phyloP scores from a whole-genome alignment of 2,329 filamentous ascomycete genomes.

The Parastagonospora nodorum region DNA sequence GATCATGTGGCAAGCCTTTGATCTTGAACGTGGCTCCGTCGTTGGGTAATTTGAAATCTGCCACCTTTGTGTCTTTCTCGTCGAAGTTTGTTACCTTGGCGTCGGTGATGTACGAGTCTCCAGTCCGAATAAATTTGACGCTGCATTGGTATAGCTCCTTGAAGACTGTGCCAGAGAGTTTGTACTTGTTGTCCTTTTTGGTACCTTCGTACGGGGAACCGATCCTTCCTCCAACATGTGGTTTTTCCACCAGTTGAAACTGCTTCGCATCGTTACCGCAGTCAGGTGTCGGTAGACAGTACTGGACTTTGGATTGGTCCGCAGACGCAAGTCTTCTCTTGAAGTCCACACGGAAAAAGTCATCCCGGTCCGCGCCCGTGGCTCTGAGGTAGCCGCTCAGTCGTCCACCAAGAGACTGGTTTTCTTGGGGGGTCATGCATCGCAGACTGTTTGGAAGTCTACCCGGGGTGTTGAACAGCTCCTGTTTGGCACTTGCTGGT shows the following conservation, averaged over 20 bases:
- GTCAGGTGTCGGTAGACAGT: conserved; percentile 5
- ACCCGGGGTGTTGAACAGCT: not conserved
- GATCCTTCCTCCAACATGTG: conserved; percentile 8
- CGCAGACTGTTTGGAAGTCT: conserved; percentile 8
- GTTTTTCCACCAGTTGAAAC: conserved; percentile 7
- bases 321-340: conserved; percentile 1
- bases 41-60: not conserved
- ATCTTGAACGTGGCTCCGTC: conserved; percentile 4
- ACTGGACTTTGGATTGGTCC: conserved; percentile 10
- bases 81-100: conserved; percentile 6
- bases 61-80: conserved; percentile 1
- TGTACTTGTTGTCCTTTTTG: conserved; percentile 12
- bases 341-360: conserved; percentile 9
- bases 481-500: conserved; percentile 9
- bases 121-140: conserved; percentile 8
- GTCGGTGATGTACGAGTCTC: no score
- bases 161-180: conserved; percentile 5
- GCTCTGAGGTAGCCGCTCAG: not conserved
- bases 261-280: conserved; percentile 11
- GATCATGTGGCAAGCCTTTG: conserved; percentile 7
- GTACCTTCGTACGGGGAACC: conserved; percentile 6
- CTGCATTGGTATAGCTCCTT: conserved; percentile 11
- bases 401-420: conserved; percentile 5
- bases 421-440: conserved; percentile 8
- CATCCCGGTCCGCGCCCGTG: not conserved